Evolutionary conservation across 306 rosid genomes (phyloP), one percentile per base, ranked within the genome.

Genomic region (Myrica gale): DNA sequence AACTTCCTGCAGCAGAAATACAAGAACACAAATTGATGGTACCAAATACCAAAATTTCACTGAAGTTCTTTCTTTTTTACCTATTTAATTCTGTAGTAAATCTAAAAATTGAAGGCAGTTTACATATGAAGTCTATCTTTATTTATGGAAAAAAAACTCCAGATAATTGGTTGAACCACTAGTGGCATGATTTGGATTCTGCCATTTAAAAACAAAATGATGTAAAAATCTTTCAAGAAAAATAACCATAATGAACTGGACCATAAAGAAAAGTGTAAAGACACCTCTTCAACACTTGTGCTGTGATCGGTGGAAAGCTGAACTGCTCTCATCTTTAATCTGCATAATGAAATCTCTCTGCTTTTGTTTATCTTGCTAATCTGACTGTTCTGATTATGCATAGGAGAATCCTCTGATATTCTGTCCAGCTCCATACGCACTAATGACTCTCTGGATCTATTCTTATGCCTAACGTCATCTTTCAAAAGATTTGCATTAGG

Each of bases 231-330:
- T 2, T 72, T 9, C 60, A 20, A 42, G 16, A 17, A 26, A 37
- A 42, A 5, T 67, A 74, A 16, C 37, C 11, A 32, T 26, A 26
- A 26, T 26, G 32, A 21, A 70, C 60, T 83, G 73, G 70, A 8
- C 71, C 69, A 39, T 60, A 13, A 46, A 51, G 74, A 46, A 67
- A n/a, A 55, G 26, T 61, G 68, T 23, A 58, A 66, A 69, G 78
- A 44, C 57, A 89, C 93, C 90, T 89, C 87, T 57, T 89, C 90
- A 71, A 81, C 76, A 75, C 81, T 42, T 7, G 93, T 83, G 78
- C 93, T 81, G 86, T 89, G 93, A 67, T 89, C 93, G 19, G 86
- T 84, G 76, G 90, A 89, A 81, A 89, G 93, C 85, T 86, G 93
- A 78, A 89, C 77, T 68, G 93, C 93, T 79, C 83, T 84, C 93